Evolutionary conservation across 768 basidiomycete species (phyloP).

Genomic region (Serendipita sp.): DNA sequence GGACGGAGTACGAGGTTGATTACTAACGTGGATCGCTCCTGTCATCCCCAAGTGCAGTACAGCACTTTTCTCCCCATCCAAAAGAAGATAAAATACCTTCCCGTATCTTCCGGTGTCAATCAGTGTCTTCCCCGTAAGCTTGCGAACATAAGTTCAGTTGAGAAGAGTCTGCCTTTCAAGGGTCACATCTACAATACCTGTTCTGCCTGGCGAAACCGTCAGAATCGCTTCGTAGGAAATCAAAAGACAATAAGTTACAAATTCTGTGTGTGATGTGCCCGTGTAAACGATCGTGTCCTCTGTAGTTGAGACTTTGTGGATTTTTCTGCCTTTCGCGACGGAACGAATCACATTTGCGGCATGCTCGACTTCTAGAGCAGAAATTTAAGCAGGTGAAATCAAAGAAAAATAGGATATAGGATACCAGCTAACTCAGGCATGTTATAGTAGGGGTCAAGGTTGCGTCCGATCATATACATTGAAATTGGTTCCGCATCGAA

Average conservation of each 20-base stretch:
- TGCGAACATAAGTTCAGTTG: slow-evolving; percentile 27
- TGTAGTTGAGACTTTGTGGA: slow-evolving; percentile 39
- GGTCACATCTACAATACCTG: slow-evolving; percentile 8
- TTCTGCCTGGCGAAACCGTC: slow-evolving; percentile 7
- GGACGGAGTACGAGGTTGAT: not conserved
- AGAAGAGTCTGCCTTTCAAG: slow-evolving; percentile 25
- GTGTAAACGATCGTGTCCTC: slow-evolving; percentile 51
- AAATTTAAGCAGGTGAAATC: not conserved
- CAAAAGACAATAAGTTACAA: slow-evolving; percentile 33
- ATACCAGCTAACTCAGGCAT: slow-evolving; percentile 47
- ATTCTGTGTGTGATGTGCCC: slow-evolving; percentile 38
- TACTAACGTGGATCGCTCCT: slow-evolving; percentile 52
- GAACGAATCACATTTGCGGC: slow-evolving; percentile 41
- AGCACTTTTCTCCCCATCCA: slow-evolving; percentile 43
- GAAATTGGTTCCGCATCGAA: no score
- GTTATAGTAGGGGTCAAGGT: not conserved
- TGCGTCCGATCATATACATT: not conserved
- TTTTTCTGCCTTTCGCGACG: slow-evolving; percentile 36
- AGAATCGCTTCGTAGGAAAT: not conserved
- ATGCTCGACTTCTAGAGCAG: slow-evolving; percentile 47
- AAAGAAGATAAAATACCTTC: slow-evolving; percentile 50
- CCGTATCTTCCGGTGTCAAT: slow-evolving; percentile 40
- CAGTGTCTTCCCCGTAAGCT: slow-evolving; percentile 45
- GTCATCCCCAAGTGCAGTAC: slow-evolving; percentile 79
- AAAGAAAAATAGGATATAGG: not conserved